These are phyloP conservation scores for Ganoderma leucocontextum DNA, from an alignment of 1,284 basidiomycete species.

Conservation along the genomic window DNA sequence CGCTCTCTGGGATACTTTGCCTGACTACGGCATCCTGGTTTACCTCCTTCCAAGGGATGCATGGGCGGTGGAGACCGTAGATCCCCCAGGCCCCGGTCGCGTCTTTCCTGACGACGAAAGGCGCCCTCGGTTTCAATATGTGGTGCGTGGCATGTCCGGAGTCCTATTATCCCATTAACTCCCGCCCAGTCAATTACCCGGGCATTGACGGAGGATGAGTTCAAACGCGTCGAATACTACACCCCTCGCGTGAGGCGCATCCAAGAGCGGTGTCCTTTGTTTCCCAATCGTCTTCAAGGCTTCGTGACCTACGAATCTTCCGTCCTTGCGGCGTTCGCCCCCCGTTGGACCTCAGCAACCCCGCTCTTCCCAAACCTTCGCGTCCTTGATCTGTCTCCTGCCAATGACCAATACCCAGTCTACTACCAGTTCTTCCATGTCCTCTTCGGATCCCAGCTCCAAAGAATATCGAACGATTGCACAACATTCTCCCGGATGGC, in stretches of 20 bases:
- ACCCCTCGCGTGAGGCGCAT: conserved; percentile 1
- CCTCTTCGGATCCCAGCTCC: background rate
- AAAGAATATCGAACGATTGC: background rate
- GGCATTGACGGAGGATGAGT: background rate
- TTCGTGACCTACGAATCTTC: background rate
- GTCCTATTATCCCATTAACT: background rate
- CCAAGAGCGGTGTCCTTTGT: background rate
- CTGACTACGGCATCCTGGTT: conserved; percentile 2
- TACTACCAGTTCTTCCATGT: background rate
- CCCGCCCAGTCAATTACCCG: background rate
- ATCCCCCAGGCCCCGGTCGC: no score
- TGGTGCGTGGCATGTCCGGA: background rate
- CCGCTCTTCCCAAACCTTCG: conserved; percentile 1
- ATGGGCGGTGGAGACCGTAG: background rate
- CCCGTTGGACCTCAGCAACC: background rate
- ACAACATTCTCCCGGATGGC: background rate
- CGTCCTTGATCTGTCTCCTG: background rate
- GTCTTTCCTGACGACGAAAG: background rate
- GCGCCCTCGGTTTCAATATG: background rate
- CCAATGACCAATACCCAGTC: background rate
- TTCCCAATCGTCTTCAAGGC: background rate
- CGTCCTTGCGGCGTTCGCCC: background rate
- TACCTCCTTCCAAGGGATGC: background rate
- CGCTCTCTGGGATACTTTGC: conserved; percentile 8
- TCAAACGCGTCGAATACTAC: background rate